These are phyloP conservation scores for Fagus crenata DNA, from an alignment of 306 rosid species.

Conservation along the genomic window DNA sequence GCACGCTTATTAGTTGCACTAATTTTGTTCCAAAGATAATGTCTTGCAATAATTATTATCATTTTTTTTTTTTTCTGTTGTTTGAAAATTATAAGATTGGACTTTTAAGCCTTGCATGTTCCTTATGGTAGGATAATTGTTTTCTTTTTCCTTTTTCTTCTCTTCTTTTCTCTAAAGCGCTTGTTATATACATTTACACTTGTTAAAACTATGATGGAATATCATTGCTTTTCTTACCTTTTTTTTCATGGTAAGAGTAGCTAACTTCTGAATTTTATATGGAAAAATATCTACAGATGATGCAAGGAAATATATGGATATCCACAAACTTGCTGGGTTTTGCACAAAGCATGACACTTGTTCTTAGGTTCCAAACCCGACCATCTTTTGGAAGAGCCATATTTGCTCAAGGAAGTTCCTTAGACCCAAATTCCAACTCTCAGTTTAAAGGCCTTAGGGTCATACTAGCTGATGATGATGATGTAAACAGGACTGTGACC, in stretches of 20 bases:
- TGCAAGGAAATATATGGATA: slow-evolving; percentile 81
- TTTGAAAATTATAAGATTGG: too few relatives aligned
- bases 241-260: not conserved
- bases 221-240: not conserved
- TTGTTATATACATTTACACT: not conserved
- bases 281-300: slow-evolving; percentile 59
- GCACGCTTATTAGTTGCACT: too few relatives aligned
- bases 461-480: slow-evolving; percentile 65
- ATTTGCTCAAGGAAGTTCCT: slow-evolving; percentile 26
- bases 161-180: too few relatives aligned
- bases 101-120: too few relatives aligned
- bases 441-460: slow-evolving; percentile 61
- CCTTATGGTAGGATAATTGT: too few relatives aligned
- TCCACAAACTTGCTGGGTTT: slow-evolving; percentile 48
- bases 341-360: slow-evolving; percentile 67
- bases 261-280: slow-evolving; percentile 31
- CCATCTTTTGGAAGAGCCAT: slow-evolving; percentile 43
- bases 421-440: slow-evolving; percentile 39
- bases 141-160: too few relatives aligned
- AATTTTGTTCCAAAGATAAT: too few relatives aligned
- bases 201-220: not conserved
- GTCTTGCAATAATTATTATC: too few relatives aligned
- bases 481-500: slow-evolving; percentile 67
- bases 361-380: slow-evolving; percentile 59
- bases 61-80: too few relatives aligned